A percentile compares a stretch with the other conserved stretches of the same genome.
Evolutionary conservation across 371 early-diverging fungal genomes (phyloP).

Genomic region (Mycotypha africana): DNA sequence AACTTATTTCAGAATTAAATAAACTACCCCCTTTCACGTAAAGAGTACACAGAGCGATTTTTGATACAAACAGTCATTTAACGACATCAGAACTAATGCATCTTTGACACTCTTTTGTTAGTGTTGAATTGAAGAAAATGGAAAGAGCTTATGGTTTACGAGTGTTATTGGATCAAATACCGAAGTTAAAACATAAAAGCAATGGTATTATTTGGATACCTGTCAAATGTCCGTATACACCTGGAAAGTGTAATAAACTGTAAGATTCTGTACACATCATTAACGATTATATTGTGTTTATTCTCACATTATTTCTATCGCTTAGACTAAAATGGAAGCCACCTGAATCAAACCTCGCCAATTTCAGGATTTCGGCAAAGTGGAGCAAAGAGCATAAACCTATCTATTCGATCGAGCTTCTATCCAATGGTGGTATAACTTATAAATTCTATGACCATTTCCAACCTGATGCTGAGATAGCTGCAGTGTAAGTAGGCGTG

Average conservation of each 20-base stretch:
- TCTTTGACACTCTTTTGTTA: slow-evolving; percentile 6
- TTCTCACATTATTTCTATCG: not conserved
- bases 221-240: slow-evolving; percentile 63
- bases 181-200: slow-evolving; percentile 67
- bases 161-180: slow-evolving; percentile 58
- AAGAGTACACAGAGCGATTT: slow-evolving; percentile 4
- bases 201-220: slow-evolving; percentile 93
- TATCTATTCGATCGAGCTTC: slow-evolving; percentile 52
- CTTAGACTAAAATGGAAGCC: slow-evolving; percentile 91
- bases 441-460: slow-evolving; percentile 62
- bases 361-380: slow-evolving; percentile 65
- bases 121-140: slow-evolving; percentile 56
- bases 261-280: no score
- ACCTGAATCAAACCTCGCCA: slow-evolving; percentile 75
- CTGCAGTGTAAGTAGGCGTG: slow-evolving; percentile 48
- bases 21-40: slow-evolving; percentile 62
- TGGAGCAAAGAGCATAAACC: slow-evolving; percentile 64
- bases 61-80: not conserved
- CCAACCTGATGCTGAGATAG: slow-evolving; percentile 53
- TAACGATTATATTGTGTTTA: not conserved
- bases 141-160: slow-evolving; percentile 57
- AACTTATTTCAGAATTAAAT: slow-evolving; percentile 31
- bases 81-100: no score
- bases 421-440: slow-evolving; percentile 37
- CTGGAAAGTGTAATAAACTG: slow-evolving; percentile 63